Evolutionary conservation across 345 rosid species (phyloP), one percentile per base, ranked within the genome.

Genomic region (Lumnitzera littorea): DNA sequence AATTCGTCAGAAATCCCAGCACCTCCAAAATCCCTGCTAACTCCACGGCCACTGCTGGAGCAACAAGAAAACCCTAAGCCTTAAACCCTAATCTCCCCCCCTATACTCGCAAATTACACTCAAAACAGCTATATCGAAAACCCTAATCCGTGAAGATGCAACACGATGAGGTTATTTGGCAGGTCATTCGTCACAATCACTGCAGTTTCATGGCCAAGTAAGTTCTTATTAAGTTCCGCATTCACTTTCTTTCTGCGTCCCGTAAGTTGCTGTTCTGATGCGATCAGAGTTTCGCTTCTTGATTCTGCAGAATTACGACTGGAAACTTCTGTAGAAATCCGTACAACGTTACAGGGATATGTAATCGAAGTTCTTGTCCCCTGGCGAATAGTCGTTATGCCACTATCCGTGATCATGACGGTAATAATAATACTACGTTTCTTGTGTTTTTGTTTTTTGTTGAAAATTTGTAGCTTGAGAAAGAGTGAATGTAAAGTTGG

Each of bases 141-240:
- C 43, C 43, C 43, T 36, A 36, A 36, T 7, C 31, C 43, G 10
- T 6, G 43, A 61, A 66, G 77, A 90, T 90, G 99, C 99, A 95
- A 70, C 86, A 95, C 67, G 97, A 91, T 60, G 96, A 91, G 82
- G 95, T 91, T 48, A 95, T 86, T 76, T 95, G 97, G 97, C 94
- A 91, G 60, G 94, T 88, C 47, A 86, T 91, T 79, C 82, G 97
- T 65, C 99, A 95, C 88, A 84, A 81, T 12, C 97, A 91, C 77
- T 95, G 99, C 78, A 95, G 98, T 69, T 91, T 80, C 68, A 91
- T 88, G 97, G 82, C 97, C 80, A 86, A 95, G 98, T 95, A 67
- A 72, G 69, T 58, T 0, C 6, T 24, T 15, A 17, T 24, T 15
- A 52, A 52, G 1, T 52, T 24, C n/a, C 12, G 20, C 55, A 15